Percentiles rank a stretch among this genome's conserved stretches.
Evolutionary conservation across 1,284 basidiomycete genomes (phyloP).

Genomic region (Grifola frondosa): DNA sequence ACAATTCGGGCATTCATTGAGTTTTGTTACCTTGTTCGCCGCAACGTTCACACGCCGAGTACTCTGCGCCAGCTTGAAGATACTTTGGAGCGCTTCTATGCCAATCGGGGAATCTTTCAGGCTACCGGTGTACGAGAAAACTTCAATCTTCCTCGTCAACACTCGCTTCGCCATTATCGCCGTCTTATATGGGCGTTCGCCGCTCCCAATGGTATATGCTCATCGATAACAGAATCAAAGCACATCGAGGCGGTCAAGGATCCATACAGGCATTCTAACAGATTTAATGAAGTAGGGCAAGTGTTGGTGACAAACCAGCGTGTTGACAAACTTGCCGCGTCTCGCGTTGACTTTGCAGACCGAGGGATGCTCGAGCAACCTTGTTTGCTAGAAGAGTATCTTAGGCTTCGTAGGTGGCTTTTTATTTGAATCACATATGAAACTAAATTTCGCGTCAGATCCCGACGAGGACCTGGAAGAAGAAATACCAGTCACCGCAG

Average conservation of each 20-base stretch:
- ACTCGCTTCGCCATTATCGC: constrained; percentile 1
- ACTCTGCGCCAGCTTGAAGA: neutral
- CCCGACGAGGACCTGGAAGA: too few relatives aligned
- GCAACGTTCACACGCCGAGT: neutral
- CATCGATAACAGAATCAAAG: constrained; percentile 23
- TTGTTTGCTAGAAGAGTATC: too few relatives aligned
- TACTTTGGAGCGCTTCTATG: constrained; percentile 27
- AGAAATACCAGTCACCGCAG: too few relatives aligned
- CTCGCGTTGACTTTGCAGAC: constrained; percentile 9
- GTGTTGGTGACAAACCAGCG: constrained; percentile 17
- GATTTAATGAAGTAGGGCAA: constrained; percentile 15
- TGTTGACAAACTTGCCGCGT: constrained; percentile 13
- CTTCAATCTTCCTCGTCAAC: constrained; percentile 24
- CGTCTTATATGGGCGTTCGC: constrained; percentile 13
- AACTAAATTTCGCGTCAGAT: too few relatives aligned
- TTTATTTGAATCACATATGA: too few relatives aligned
- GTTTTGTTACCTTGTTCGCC: constrained; percentile 5
- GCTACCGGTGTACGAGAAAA: constrained; percentile 18
- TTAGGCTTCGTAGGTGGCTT: too few relatives aligned
- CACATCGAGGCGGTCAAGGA: constrained; percentile 24
- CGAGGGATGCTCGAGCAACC: constrained; percentile 4
- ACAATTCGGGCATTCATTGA: constrained; percentile 13
- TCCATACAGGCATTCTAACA: constrained; percentile 20
- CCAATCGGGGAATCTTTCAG: constrained; percentile 24
- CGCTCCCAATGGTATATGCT: constrained; percentile 21